Conservation (phyloP, 78 protist species). For the Cavenderia fasciculata region DNA sequence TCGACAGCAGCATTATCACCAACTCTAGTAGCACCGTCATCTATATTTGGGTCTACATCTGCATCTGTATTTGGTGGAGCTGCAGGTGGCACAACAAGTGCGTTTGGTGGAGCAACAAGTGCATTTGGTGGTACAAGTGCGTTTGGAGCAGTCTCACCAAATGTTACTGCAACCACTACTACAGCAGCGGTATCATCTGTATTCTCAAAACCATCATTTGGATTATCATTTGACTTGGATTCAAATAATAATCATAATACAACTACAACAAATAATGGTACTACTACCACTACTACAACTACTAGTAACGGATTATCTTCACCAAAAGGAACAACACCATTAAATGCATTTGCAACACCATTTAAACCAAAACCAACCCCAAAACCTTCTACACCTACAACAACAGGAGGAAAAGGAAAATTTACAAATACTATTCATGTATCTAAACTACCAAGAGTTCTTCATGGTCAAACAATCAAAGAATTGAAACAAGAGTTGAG, state of each 20-base stretch:
- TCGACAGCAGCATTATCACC: not conserved
- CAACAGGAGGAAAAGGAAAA: not conserved
- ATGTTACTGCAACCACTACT: not conserved
- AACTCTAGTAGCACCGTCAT: no score
- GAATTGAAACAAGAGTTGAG: not conserved
- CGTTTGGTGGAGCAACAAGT: not conserved
- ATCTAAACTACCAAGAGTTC: not conserved
- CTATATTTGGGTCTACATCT: not conserved
- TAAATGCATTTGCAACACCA: constrained; percentile 32
- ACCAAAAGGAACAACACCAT: no score
- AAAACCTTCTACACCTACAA: not conserved
- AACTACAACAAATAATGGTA: no score
- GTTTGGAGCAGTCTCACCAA: not conserved
- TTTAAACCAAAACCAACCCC: constrained; percentile 9
- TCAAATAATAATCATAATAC: no score
- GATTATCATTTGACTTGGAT: not conserved
- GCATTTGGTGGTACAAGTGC: not conserved
- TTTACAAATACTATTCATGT: not conserved
- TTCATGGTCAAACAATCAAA: constrained; percentile 3
- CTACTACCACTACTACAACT: no score
- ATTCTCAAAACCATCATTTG: not conserved
- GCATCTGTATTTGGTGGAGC: not conserved
- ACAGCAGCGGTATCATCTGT: not conserved
- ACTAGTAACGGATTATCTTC: no score
- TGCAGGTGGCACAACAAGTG: not conserved